Evolutionary conservation across 2,329 filamentous ascomycete genomes (phyloP), one percentile per base, ranked within the genome.

Genomic region (Aspergillus chevalieri): DNA sequence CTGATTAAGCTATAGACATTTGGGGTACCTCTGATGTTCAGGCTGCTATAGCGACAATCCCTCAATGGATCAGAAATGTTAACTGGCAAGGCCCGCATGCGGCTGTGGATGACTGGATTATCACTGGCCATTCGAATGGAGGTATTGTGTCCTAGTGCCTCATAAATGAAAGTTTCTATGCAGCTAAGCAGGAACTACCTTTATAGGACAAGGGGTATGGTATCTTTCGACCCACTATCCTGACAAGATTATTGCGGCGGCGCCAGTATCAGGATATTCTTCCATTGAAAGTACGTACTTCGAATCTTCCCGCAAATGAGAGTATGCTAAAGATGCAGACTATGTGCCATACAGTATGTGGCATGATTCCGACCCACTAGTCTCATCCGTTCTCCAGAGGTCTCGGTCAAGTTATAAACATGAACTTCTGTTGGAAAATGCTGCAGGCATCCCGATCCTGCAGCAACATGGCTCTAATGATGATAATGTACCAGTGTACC

Each of bases 71-170:
- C n/a, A 48, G 68, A 17, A 54, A 62, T 8, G 64, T 72, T 26
- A 60, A 56, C 2, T 83, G 80, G 80, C 54, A 61, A 43, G 77
- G 78, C 0, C 69, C 72, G 2, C 68, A 64, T 10, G 68, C 77
- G 10, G 67, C 78, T 47, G 58, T 62, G 6, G 56, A 75, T 28
- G 70, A 71, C 46, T 78, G 79, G 77, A 69, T 83, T 28, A 70
- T 81, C 5, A 69, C 65, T 28, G 80, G 80, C 0, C 80, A 83
- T 62, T 83, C 80, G 3, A 83, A 83, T 56, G 80, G 80, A 44
- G 80, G 76, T 60, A 53, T 51, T 62, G 56, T 47, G 21, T 6
- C 24, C 17, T 17, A 30, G 3, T 39, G 4, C 21, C 14, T 14
- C 22, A 10, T 44, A 15, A 12, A 8, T 19, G 9, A 43, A 6